Evolutionary conservation across 2,329 filamentous ascomycete species (phyloP), one percentile per base, ranked within the genome.

Genomic region (Sclerotinia spermophila): DNA sequence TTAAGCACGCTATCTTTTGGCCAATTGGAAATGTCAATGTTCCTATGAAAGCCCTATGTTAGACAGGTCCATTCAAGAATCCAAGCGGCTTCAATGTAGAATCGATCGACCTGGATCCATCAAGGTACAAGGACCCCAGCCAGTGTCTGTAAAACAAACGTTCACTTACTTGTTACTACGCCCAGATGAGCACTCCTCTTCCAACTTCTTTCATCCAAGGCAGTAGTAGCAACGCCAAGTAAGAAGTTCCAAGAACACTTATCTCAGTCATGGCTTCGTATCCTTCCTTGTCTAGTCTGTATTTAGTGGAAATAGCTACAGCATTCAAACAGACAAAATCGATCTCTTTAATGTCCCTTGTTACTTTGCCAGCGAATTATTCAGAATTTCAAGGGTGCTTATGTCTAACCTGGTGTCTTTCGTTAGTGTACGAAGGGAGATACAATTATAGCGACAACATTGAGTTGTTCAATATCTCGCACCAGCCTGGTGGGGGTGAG

Each of bases 191-290:
- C 72, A 42, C 71, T 13, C 76, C 74, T 33, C 72, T 73, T 27
- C 81, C 79, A 59, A 80, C 81, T 10, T 74, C 77, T 61, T 80
- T 79, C 21, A 86, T 77, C 72, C 83, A 83, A 0, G 84, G 84
- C 7, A 86, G 78, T 17, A 90, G 80, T 2, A 88, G 76, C 3
- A 88, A 73, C 0, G 81, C 85, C 10, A 90, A 79, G 1, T 89
- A 80, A 10, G 83, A 81, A 1, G 86, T 89, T 3, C 86, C 86
- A 2, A 90, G 78, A 1, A 84, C 81, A 75, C 89, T 89, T 73
- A 88, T 84, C 76, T 89, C 86, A 17, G 90, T 73, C 2, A 82
- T 84, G 68, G 83, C 79, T 71, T 87, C 85, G 80, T 82, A 86
- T 8, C 83, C 85, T 44, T 84, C 82, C 2, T 71, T 40, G 2